These are phyloP conservation scores for Uronychia setigera DNA, from an alignment of 73 alveolate species.

Conservation along the genomic window DNA sequence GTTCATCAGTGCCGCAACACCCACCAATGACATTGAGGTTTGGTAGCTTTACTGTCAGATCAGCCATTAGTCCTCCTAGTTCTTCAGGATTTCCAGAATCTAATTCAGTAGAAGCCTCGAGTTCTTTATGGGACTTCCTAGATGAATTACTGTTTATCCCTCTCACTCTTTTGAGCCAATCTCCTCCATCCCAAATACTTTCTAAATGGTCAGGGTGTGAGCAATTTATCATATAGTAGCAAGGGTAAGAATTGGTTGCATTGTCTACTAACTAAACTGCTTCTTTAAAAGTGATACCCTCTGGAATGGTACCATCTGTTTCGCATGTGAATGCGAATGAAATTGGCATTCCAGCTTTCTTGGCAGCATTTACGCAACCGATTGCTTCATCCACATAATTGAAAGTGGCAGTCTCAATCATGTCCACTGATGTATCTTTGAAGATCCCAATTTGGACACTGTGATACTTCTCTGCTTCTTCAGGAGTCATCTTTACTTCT, in stretches of 20 bases:
- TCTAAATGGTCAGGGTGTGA: too few species aligned
- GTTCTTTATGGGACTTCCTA: neutral
- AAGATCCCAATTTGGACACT: neutral
- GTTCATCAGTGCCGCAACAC: conserved; percentile 5
- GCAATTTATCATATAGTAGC: too few species aligned
- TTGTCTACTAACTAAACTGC: too few species aligned
- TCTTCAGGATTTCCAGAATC: neutral
- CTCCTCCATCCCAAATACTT: too few species aligned
- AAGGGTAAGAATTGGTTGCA: too few species aligned
- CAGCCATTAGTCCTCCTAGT: neutral
- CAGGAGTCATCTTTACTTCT: conserved; percentile 1
- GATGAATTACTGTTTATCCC: neutral
- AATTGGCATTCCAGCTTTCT: too few species aligned
- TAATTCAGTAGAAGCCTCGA: neutral
- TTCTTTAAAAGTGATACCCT: too few species aligned
- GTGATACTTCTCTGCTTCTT: neutral
- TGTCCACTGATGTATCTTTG: neutral
- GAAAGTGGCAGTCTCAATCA: neutral
- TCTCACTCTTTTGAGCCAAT: neutral
- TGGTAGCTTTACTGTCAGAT: neutral
- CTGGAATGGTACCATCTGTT: neutral
- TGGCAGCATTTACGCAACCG: neutral
- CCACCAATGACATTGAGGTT: neutral
- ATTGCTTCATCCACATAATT: neutral
- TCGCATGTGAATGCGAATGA: neutral